phyloP scores from a whole-genome alignment of 257 asterid species.

The Cynanchum wilfordii region DNA sequence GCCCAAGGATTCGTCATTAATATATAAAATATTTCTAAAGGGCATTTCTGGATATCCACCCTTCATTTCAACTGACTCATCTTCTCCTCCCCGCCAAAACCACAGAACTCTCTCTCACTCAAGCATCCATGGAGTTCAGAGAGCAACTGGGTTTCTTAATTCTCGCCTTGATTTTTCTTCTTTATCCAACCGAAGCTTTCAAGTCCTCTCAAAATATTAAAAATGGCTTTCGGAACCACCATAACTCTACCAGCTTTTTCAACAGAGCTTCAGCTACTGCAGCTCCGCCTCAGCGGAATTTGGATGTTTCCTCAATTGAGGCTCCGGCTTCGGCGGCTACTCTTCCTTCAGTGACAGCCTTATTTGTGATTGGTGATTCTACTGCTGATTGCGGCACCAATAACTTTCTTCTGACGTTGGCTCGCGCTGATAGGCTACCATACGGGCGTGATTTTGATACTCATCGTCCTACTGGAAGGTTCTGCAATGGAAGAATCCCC shows the following conservation, averaged over 20 bases:
- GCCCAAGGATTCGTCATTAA: too few relatives aligned
- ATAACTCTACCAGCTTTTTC: not conserved
- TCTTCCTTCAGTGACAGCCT: conserved; percentile 50
- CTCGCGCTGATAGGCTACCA: conserved; percentile 86
- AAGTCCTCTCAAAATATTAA: not conserved
- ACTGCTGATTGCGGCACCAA: conserved; percentile 92
- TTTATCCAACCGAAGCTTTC: conserved; percentile 1
- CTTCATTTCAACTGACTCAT: conserved; percentile 17
- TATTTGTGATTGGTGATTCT: conserved; percentile 89
- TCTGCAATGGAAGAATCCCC: conserved; percentile 89
- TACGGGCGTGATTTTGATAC: conserved; percentile 93
- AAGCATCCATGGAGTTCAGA: conserved; percentile 4
- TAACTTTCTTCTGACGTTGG: conserved; percentile 81
- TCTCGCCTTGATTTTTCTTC: not conserved
- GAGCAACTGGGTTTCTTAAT: not conserved
- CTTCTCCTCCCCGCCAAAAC: not conserved
- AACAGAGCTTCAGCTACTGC: not conserved
- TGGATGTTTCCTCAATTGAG: not conserved
- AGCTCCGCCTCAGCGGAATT: not conserved
- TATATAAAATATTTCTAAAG: too few relatives aligned
- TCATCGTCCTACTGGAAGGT: conserved; percentile 84
- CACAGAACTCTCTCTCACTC: not conserved
- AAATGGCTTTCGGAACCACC: not conserved
- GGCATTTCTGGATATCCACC: conserved; percentile 14
- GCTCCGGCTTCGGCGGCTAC: not conserved